These are phyloP conservation scores for Heliamphora exappendiculata DNA, from an alignment of 148 eudicot genomes.

Conservation along the genomic window DNA sequence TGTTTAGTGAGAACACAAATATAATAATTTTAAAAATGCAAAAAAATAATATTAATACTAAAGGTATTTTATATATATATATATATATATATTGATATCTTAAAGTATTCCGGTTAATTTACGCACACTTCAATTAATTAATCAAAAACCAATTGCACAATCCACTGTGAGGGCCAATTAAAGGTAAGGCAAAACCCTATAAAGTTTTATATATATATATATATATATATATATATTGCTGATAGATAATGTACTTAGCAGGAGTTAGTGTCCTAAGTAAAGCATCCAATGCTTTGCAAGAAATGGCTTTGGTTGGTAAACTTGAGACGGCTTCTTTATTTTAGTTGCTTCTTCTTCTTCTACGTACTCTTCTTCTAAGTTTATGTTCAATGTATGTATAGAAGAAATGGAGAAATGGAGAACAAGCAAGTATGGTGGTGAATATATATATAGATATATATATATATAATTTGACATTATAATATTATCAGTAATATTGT, in stretches of 20 bases:
- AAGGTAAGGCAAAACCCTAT: slow-evolving; percentile 3
- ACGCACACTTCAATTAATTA: too few species aligned
- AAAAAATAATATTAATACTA: too few species aligned
- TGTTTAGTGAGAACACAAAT: too few species aligned
- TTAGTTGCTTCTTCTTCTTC: background rate
- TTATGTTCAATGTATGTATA: background rate
- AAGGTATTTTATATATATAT: too few species aligned
- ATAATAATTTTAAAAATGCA: too few species aligned
- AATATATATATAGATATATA: background rate
- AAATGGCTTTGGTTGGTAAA: slow-evolving; percentile 5
- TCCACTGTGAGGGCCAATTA: slow-evolving; percentile 14
- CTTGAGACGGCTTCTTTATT: background rate
- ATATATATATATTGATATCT: too few species aligned
- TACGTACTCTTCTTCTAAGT: background rate
- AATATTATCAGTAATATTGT: too few species aligned
- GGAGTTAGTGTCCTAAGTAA: slow-evolving; percentile 8
- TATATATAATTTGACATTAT: too few species aligned
- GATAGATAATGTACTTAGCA: background rate
- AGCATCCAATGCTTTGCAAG: slow-evolving; percentile 8
- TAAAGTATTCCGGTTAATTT: too few species aligned
- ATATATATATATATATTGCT: too few species aligned
- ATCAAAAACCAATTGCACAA: too few species aligned
- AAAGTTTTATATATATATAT: too few species aligned
- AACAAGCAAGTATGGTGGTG: slow-evolving; percentile 11
- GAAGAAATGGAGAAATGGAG: slow-evolving; percentile 10